These are phyloP conservation scores for Royoungia palumana DNA, from an alignment of 768 basidiomycete species.

Conservation along the genomic window DNA sequence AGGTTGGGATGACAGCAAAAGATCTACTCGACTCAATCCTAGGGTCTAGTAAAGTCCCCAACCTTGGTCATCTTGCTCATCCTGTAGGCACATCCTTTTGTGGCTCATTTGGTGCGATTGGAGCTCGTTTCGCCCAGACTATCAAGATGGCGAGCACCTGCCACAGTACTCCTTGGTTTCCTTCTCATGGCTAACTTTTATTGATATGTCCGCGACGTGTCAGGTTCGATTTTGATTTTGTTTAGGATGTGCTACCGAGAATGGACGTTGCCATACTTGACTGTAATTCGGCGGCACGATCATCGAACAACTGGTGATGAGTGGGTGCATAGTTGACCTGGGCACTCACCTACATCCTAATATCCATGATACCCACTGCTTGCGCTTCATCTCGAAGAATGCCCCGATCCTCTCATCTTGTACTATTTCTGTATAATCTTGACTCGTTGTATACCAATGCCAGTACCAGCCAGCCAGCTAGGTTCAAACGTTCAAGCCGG, in stretches of 20 bases:
- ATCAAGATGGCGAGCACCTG: constrained; percentile 17
- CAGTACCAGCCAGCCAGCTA: too few species aligned
- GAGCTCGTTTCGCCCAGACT: constrained; percentile 20
- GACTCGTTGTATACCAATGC: background rate
- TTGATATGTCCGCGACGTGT: background rate
- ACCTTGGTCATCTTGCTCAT: constrained; percentile 4
- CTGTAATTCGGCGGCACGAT: too few species aligned
- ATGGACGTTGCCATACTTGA: too few species aligned
- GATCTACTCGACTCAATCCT: constrained; percentile 30
- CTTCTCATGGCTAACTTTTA: constrained; percentile 16
- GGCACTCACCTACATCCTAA: background rate
- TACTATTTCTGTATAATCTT: too few species aligned
- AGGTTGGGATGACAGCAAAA: constrained; percentile 18
- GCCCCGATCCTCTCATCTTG: too few species aligned
- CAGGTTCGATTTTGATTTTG: background rate
- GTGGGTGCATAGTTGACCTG: too few species aligned
- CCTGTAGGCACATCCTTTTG: constrained; percentile 22
- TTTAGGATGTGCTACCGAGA: background rate
- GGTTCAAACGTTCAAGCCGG: too few species aligned
- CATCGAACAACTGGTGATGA: too few species aligned
- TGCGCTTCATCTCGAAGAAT: too few species aligned
- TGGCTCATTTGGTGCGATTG: constrained; percentile 25
- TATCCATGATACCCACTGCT: background rate
- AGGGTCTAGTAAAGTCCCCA: constrained; percentile 6
- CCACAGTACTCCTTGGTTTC: constrained; percentile 19